Base-by-base conservation (phyloP, 169 alveolate species). In the Eimeria necatrix region DNA sequence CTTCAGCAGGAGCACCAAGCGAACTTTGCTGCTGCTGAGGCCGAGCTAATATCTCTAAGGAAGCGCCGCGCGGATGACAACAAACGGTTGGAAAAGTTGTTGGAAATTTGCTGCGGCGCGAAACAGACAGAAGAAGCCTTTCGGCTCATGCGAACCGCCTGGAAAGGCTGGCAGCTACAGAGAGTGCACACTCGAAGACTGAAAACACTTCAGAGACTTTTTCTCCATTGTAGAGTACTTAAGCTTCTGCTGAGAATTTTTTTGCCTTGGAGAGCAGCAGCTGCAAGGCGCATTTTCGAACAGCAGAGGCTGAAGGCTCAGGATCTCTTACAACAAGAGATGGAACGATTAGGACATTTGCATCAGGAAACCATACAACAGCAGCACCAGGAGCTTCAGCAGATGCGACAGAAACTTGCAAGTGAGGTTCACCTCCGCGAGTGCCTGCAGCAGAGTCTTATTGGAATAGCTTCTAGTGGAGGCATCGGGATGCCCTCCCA, bases 121-220 rank as follows among this genome's bases (percentile, higher is more conserved):
- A 85, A 60, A 46, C 48, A 46, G 46, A 46, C 80, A 18, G 81
- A 85, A 6, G 92, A 85, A 60, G 64, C 60, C 24, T 26, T 52
- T 4, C 80, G 70, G 24, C 80, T 85, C 18, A 8, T 85, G 80
- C 80, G 76, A 49, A 12, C 60, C 26, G 92, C 92, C 41, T 85
- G 92, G 92, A 56, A 53, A 60, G 80, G 80, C 26, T 85, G 92
- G 92, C 92, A 60, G 81, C 61, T 49, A 12, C 92, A 85, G 49
- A 59, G 92, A 18, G 22, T 56, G 92, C 80, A 59, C 48, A 60
- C 76, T 5, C 16, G 92, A 48, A 32, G 92, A 48, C 80, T 32
- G 64, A 56, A 53, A 18, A 20, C 56, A 48, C 92, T 85, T 85
- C 92, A 85, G 24, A 22, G 32, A n/a, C 64, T 71, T 59, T 48